Percentiles rank a stretch among this genome's conserved stretches.
These are phyloP conservation scores for Hibiscus trionum DNA, from an alignment of 345 rosid species.

Conservation along the genomic window DNA sequence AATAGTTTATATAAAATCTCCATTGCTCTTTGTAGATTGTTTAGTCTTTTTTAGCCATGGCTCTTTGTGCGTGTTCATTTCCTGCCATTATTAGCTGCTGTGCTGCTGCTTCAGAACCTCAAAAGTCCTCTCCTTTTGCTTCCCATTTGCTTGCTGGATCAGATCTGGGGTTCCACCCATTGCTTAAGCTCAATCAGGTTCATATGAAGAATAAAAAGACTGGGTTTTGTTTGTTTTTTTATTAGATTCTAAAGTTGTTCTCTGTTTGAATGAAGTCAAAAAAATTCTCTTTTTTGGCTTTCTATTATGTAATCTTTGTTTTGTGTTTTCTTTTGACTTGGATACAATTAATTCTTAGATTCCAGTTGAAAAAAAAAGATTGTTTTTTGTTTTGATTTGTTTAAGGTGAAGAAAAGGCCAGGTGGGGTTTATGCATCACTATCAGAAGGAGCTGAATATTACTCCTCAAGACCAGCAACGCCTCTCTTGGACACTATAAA, in stretches of 20 bases:
- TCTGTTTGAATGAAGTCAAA: not conserved
- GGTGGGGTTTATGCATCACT: slow-evolving; percentile 60
- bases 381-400: slow-evolving; percentile 24
- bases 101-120: slow-evolving; percentile 33
- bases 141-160: slow-evolving; percentile 34
- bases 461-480: slow-evolving; percentile 72
- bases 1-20: not conserved
- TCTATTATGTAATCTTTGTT: not conserved
- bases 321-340: slow-evolving; percentile 5
- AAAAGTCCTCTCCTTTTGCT: slow-evolving; percentile 26
- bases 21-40: not conserved
- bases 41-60: slow-evolving; percentile 28
- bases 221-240: slow-evolving; percentile 11
- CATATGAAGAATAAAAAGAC: slow-evolving; percentile 8
- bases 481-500: slow-evolving; percentile 91
- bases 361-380: slow-evolving; percentile 14
- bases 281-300: not conserved
- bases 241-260: slow-evolving; percentile 1
- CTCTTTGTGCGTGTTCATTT: slow-evolving; percentile 61
- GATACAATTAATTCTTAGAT: not conserved
- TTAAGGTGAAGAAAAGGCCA: slow-evolving; percentile 45
- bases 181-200: slow-evolving; percentile 35
- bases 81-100: slow-evolving; percentile 37
- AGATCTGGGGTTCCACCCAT: slow-evolving; percentile 44
- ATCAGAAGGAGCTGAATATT: slow-evolving; percentile 63